Evolutionary conservation across 495 filamentous ascomycete genomes (phyloP), one percentile per base, ranked within the genome.

Genomic region (Penicillium dipodomyicola): DNA sequence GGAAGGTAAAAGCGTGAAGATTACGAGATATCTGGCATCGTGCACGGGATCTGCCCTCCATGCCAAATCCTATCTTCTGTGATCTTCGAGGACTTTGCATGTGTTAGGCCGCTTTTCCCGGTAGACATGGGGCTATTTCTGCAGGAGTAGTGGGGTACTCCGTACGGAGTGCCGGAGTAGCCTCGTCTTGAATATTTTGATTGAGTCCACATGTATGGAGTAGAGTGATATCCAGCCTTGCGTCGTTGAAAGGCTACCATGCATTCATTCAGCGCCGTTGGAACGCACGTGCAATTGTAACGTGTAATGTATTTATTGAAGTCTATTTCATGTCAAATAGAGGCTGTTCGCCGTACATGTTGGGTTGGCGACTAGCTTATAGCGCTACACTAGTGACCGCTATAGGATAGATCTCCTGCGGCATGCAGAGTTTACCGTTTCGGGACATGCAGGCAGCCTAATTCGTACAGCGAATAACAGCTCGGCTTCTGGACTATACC

Each of bases 341-440:
- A 37, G 15, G 14, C 14, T n/a, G 33, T 37, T 37, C 33, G 29
- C 29, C 29, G 33, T n/a, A 37, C 14, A 37, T n/a, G 14, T n/a
- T n/a, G 14, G 14, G 33, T 37, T 37, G 33, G 33, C 14, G 5
- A 15, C 33, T n/a, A 17, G 33, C 25, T 33, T 15, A 35, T 46
- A 37, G 44, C 45, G 54, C 32, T 40, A 41, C 46, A 22, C 23
- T 37, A 49, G 33, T 10, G 23, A 49, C 54, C 49, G 30, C 49
- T 52, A 52, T 30, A 52, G 56, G 49, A 43, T 50, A 25, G 52
- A 63, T 59, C 48, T 49, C 56, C 60, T 56, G 61, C 57, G 57
- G 52, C 52, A 52, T 59, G 61, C 49, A 60, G 23, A 54, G 14
- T 54, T 53, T 47, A 48, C 52, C 54, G 53, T 63, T 57, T 63